Base-by-base conservation (phyloP, 768 basidiomycete genomes). In the Cystofilobasidium capitatum region DNA sequence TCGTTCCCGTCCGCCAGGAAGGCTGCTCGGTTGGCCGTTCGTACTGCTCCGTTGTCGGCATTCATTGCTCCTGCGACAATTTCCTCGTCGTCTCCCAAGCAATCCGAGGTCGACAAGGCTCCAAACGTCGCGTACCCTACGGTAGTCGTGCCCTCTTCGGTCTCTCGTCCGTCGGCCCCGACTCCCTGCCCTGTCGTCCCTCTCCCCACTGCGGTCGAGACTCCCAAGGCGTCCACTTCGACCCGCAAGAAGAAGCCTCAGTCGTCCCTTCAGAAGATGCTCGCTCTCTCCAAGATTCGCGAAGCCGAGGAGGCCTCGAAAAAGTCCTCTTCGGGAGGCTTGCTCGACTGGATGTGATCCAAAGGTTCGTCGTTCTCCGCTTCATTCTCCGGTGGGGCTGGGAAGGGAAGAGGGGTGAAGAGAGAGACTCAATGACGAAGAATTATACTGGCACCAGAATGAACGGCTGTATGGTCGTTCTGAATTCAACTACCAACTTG, bases 191-290 rank as follows among this genome's bases (percentile, higher is more conserved):
- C 65, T 31, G 16, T 55, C 42, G 5, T 31, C 39, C 31, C 36
- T 31, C 2, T 24, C 31, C 14, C 26, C 40, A 26, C 17, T 47
- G 31, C 29, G 1, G 29, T 14, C 20, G 14, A 29, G 40, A 13
- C 33, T n/a, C 16, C 31, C 20, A 24, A 16, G 0, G 5, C 14
- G 20, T 26, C 42, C n/a, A 40, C 13, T 36, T 39, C 36, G 31
- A 26, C 16, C 1, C 42, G 65, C 22, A 66, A 66, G 58, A 66
- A 66, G 58, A 58, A 42, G 36, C 58, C 58, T 14, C 58, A 58
- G 58, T 37, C 42, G 33, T 33, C 57, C 33, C 45, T 66, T 26
- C 65, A 66, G 35, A 66, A 66, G 58, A 66, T 66, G 65, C 36
- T 66, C 44, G 65, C 65, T 9, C 29, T 58, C 29, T 59, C 49